Conservation (phyloP, 1,284 basidiomycete species). For the Tylopilus sp. region DNA sequence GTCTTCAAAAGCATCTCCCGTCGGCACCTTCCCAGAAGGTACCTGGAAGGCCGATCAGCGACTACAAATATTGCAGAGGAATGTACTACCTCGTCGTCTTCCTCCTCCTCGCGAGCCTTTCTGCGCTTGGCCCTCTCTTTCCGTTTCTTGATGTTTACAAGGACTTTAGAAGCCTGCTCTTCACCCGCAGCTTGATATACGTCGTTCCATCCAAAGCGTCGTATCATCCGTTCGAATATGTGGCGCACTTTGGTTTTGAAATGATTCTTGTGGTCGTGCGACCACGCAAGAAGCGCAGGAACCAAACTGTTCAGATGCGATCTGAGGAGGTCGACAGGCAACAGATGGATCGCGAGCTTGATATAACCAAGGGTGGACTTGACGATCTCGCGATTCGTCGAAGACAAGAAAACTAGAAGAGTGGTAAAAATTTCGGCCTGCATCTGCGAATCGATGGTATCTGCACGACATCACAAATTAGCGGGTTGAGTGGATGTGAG, state of each 20-base stretch:
- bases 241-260: constrained; percentile 97
- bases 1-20: constrained; percentile 92
- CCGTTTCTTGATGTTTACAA: constrained; percentile 35
- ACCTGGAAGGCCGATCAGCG: constrained; percentile 30
- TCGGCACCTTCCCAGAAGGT: constrained; percentile 44
- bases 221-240: constrained; percentile 94
- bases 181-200: constrained; percentile 76
- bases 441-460: constrained; percentile 70
- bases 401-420: constrained; percentile 84
- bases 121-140: constrained; percentile 89
- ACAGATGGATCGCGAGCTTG: constrained; percentile 89
- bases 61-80: background rate
- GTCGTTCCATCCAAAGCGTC: constrained; percentile 86
- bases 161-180: constrained; percentile 71
- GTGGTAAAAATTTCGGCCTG: constrained; percentile 86
- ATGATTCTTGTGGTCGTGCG: constrained; percentile 97
- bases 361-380: constrained; percentile 94
- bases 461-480: constrained; percentile 38
- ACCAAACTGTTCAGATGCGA: constrained; percentile 79
- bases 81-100: constrained; percentile 44
- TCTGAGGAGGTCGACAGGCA: constrained; percentile 68
- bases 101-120: constrained; percentile 50
- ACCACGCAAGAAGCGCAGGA: constrained; percentile 86
- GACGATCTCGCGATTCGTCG: constrained; percentile 96
- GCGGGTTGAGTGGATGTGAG: background rate